Percentiles rank a stretch among this genome's conserved stretches.
Conservation (phyloP, 768 basidiomycete species). For the Fistulinella prunicolor region DNA sequence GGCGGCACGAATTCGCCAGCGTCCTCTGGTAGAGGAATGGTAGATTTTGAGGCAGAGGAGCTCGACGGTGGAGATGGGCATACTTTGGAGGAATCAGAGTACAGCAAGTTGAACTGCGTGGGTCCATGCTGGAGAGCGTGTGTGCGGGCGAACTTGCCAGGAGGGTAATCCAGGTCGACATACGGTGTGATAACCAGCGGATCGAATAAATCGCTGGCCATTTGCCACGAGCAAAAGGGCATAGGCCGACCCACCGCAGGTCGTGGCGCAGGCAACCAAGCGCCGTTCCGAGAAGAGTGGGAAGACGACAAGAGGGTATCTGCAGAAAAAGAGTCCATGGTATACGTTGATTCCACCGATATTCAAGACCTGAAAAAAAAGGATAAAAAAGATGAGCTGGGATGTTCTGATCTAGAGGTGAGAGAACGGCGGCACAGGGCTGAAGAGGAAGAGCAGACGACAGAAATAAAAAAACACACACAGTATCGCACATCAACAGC, state of each 20-base stretch:
- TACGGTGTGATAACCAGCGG: slow-evolving; percentile 19
- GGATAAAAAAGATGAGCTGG: neutral
- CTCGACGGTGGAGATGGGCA: slow-evolving; percentile 31
- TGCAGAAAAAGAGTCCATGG: slow-evolving; percentile 31
- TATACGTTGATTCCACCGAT: slow-evolving; percentile 31
- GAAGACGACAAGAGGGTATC: slow-evolving; percentile 26
- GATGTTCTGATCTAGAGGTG: no score
- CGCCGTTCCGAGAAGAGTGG: slow-evolving; percentile 7
- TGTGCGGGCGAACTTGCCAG: slow-evolving; percentile 14
- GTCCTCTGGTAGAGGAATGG: slow-evolving; percentile 28
- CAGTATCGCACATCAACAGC: slow-evolving; percentile 25
- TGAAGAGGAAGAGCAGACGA: neutral
- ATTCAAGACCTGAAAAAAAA: slow-evolving; percentile 30
- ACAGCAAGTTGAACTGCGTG: slow-evolving; percentile 14
- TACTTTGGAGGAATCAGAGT: slow-evolving; percentile 18
- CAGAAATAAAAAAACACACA: slow-evolving; percentile 11
- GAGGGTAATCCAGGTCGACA: slow-evolving; percentile 12
- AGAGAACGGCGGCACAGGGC: neutral
- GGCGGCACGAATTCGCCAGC: slow-evolving; percentile 9
- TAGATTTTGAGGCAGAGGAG: slow-evolving; percentile 25
- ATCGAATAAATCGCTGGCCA: slow-evolving; percentile 22
- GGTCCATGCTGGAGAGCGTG: slow-evolving; percentile 11
- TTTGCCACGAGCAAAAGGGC: slow-evolving; percentile 18
- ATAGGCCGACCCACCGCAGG: slow-evolving; percentile 17
- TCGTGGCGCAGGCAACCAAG: slow-evolving; percentile 13